Conservation (phyloP, 2,329 filamentous ascomycete species). For the Fusarium subglutinans region DNA sequence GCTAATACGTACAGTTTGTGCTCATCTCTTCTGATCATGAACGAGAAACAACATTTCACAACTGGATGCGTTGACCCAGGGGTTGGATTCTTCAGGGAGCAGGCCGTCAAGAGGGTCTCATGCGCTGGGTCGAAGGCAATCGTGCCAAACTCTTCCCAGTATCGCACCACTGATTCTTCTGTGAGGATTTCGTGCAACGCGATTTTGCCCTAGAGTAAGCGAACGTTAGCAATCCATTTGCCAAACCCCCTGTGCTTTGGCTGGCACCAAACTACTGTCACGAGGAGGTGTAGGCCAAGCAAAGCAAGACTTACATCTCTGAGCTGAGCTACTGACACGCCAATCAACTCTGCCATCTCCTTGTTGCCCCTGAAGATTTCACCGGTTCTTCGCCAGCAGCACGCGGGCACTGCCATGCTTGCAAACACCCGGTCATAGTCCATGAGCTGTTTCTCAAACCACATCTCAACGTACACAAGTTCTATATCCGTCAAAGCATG, state of each 20-base stretch:
- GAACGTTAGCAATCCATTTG: slow-evolving; percentile 25
- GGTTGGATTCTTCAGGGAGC: slow-evolving; percentile 85
- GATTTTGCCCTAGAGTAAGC: slow-evolving; percentile 77
- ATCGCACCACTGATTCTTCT: slow-evolving; percentile 93
- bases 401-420: slow-evolving; percentile 97
- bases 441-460: slow-evolving; percentile 96
- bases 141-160: slow-evolving; percentile 99
- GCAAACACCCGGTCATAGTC: slow-evolving; percentile 99
- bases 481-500: slow-evolving; percentile 93
- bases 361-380: slow-evolving; percentile 98
- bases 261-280: slow-evolving; percentile 8
- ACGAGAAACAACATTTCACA: slow-evolving; percentile 95
- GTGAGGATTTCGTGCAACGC: slow-evolving; percentile 95
- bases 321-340: slow-evolving; percentile 88
- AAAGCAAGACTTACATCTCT: slow-evolving; percentile 76
- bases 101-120: slow-evolving; percentile 94
- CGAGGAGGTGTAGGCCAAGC: slow-evolving; percentile 6
- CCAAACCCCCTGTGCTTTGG: not conserved
- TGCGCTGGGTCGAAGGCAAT: slow-evolving; percentile 96
- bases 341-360: slow-evolving; percentile 97
- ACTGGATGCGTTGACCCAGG: slow-evolving; percentile 74
- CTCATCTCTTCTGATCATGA: slow-evolving; percentile 92
- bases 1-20: slow-evolving; percentile 84
- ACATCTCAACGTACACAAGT: slow-evolving; percentile 96
- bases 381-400: slow-evolving; percentile 94